Conservation (phyloP, 2,329 filamentous ascomycete species). For the Venturiaceae sp. region DNA sequence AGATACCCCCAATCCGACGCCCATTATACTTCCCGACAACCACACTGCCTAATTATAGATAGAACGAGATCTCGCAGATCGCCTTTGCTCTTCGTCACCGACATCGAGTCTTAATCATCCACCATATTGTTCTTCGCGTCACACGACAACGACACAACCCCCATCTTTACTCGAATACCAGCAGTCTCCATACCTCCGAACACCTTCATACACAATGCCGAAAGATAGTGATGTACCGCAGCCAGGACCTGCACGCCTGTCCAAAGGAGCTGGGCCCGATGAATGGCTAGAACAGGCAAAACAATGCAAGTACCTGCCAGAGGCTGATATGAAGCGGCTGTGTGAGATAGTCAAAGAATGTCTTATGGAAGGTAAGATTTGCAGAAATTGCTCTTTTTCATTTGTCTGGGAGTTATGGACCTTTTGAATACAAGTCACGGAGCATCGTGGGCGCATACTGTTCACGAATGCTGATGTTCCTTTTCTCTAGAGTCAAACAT, state of each 20-base stretch:
- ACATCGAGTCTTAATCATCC: background rate
- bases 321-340: conserved; percentile 94
- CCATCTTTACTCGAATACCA: background rate
- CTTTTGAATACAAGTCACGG: background rate
- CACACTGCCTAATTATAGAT: background rate
- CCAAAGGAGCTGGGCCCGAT: conserved; percentile 75
- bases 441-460: background rate
- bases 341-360: conserved; percentile 99
- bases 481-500: conserved; percentile 77
- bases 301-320: conserved; percentile 92
- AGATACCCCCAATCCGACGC: background rate
- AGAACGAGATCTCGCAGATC: background rate
- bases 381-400: background rate
- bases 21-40: background rate
- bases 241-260: conserved; percentile 80
- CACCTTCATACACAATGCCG: conserved; percentile 25
- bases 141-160: background rate
- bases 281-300: conserved; percentile 97
- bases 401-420: background rate
- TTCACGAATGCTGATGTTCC: background rate
- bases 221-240: conserved; percentile 61
- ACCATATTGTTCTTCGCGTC: background rate
- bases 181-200: background rate
- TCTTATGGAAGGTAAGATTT: conserved; percentile 77
- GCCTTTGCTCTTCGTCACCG: background rate